Base-by-base conservation (phyloP, 2,329 filamentous ascomycete genomes). In the Fusarium sp. region DNA sequence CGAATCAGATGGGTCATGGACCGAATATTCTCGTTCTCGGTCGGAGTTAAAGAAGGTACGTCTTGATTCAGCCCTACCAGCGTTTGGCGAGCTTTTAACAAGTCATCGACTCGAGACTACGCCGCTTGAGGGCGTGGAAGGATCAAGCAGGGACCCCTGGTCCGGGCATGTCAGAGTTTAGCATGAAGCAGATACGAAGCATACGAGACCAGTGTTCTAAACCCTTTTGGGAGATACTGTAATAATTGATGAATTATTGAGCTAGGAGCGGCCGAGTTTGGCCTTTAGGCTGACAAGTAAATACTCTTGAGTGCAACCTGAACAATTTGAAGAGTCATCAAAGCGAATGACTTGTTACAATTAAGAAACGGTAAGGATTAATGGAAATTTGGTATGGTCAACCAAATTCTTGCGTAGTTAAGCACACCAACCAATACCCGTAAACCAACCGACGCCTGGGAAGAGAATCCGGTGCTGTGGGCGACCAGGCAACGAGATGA, bases 181-280 rank as follows among this genome's bases (percentile, higher is more conserved):
- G 47, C 7, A 31, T 29, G 45, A 52, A n/a, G 47, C 47, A 29
- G 18, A 31, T 52, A 47, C 47, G 45, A 27, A 52, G 47, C 11
- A 11, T 52, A 31, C 47, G 47, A 52, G 16, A 10, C 2, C 10
- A 52, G 24, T 6, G 22, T 20, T 5, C 47, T 52, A 52, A n/a
- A 8, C 47, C 27, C 3, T 20, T 52, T 52, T 52, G 1, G 27
- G 47, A 0, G 31, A 34, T 6, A 14, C 5, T 13, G 45, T 11
- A 52, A 52, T 52, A 52, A 14, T 6, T 52, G 45, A 50, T 50
- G 9, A 50, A 29, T n/a, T 29, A 50, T 50, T 50, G 24, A 29
- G 2, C 24, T 3, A 29, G 16, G 14, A 27, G 14, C 8, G 22
- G 11, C 22, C 3, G 45, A 11, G 22, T 4, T 13, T 29, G 24